Evolutionary conservation across 129 eudicot species (phyloP), one percentile per base, ranked within the genome.

Genomic region (Helichrysum umbraculigerum): DNA sequence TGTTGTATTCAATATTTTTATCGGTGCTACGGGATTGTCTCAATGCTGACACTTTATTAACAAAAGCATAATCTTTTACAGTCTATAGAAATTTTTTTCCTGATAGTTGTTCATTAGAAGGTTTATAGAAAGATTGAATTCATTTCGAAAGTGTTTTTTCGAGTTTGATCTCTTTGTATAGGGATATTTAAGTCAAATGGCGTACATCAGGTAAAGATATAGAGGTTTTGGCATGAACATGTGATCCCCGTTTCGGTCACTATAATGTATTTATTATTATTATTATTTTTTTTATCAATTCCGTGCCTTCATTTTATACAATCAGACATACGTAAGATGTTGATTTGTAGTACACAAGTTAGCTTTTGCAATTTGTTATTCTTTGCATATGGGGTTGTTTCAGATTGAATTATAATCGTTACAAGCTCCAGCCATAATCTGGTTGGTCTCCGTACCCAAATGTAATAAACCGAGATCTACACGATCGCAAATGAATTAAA

Each of bases 101-200:
- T 37, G 78, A 70, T 76, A 82, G 82, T 54, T 54, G 37, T 37
- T 57, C 69, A 11, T 42, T 68, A 80, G 79, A 35, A 58, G 47
- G 75, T 60, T 67, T 57, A 74, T 80, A 80, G 83, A 80, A 66
- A 74, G 61, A 67, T 74, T 67, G 57, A 66, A 79, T 79, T 66
- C 74, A 73, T 74, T 80, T 75, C n/a, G 21, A 32, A 39, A 61
- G 42, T 59, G 19, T 37, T 79, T 78, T 61, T 71, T 6, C 50
- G 69, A 74, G 79, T 73, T 65, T 79, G 29, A 52, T 65, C 78
- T 72, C 78, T 16, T 56, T 80, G 83, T 80, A 80, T 80, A 80
- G 83, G 77, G 21, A 44, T 61, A 47, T 60, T 69, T 63, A 39
- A 78, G 51, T 59, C 76, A 78, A 68, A 32, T 81, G 76, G 52